Percentiles rank a stretch among this genome's conserved stretches.
phyloP scores from a whole-genome alignment of 208 protist species.

The Tritrichomonas musculus region DNA sequence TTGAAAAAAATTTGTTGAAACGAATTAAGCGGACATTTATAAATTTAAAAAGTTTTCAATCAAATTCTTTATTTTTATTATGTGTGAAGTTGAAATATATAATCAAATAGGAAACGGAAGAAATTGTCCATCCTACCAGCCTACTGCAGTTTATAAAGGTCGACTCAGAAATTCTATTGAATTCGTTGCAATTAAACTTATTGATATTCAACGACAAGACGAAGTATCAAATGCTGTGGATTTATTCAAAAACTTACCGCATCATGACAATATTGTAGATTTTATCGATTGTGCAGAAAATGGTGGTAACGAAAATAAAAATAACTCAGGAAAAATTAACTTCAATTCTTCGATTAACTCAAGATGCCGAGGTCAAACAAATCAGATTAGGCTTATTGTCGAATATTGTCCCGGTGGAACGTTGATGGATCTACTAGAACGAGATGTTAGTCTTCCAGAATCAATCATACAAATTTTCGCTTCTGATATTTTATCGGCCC shows the following conservation, averaged over 20 bases:
- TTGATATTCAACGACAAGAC: not conserved
- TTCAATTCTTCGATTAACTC: too few species aligned
- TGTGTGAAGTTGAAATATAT: conserved; percentile 25
- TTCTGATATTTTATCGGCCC: not conserved
- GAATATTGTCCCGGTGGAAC: conserved; percentile 35
- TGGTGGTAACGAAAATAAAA: too few species aligned
- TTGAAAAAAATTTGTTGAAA: too few species aligned
- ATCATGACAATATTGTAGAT: not conserved
- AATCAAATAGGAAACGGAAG: not conserved
- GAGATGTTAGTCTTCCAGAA: not conserved
- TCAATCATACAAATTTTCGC: not conserved
- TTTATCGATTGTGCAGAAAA: not conserved
- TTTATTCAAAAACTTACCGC: not conserved
- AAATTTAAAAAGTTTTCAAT: too few species aligned
- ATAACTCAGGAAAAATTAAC: too few species aligned
- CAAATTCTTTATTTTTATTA: not conserved
- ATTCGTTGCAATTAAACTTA: not conserved
- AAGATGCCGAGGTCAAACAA: too few species aligned
- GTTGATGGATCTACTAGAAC: not conserved
- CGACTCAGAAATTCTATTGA: not conserved
- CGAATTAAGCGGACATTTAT: too few species aligned
- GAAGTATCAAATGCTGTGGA: not conserved
- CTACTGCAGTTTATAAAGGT: not conserved
- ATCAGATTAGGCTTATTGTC: not conserved
- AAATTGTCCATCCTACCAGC: not conserved